Percentiles rank a stretch among this genome's conserved stretches.
These are phyloP conservation scores for Hygrophorus russula DNA, from an alignment of 768 basidiomycete genomes.

Conservation along the genomic window DNA sequence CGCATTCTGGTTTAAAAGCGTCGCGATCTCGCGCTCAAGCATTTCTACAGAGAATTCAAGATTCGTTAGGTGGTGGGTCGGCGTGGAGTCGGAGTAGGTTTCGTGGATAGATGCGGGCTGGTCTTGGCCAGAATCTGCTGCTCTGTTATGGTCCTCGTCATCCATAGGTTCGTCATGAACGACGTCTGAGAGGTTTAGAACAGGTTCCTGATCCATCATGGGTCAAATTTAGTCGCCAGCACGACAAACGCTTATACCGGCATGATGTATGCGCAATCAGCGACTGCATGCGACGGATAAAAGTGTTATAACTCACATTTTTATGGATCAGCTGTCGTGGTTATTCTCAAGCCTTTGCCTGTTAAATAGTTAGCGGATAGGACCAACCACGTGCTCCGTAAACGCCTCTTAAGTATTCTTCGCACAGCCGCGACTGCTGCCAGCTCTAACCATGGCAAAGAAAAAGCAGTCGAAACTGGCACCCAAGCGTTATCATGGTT, in stretches of 20 bases:
- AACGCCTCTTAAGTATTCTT: too few relatives aligned
- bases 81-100: constrained; percentile 24
- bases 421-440: constrained; percentile 37
- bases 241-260: background rate
- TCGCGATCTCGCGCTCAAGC: constrained; percentile 70
- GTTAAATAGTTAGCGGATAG: constrained; percentile 1
- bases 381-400: constrained; percentile 21
- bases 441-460: background rate
- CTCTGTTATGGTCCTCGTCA: constrained; percentile 33
- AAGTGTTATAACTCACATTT: background rate
- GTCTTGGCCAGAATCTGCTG: constrained; percentile 22
- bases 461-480: constrained; percentile 20
- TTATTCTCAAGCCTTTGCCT: too few relatives aligned
- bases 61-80: constrained; percentile 23
- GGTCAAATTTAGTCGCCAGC: constrained; percentile 1
- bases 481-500: constrained; percentile 73
- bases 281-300: background rate
- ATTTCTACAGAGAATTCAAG: constrained; percentile 57
- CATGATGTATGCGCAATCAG: too few relatives aligned
- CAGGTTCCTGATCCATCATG: constrained; percentile 44
- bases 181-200: constrained; percentile 72
- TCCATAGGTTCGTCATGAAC: constrained; percentile 70
- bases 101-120: constrained; percentile 18
- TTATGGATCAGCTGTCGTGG: too few relatives aligned
- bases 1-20: constrained; percentile 63